These are phyloP conservation scores for Cercophora sp. DNA, from an alignment of 495 filamentous ascomycete species.

Conservation along the genomic window DNA sequence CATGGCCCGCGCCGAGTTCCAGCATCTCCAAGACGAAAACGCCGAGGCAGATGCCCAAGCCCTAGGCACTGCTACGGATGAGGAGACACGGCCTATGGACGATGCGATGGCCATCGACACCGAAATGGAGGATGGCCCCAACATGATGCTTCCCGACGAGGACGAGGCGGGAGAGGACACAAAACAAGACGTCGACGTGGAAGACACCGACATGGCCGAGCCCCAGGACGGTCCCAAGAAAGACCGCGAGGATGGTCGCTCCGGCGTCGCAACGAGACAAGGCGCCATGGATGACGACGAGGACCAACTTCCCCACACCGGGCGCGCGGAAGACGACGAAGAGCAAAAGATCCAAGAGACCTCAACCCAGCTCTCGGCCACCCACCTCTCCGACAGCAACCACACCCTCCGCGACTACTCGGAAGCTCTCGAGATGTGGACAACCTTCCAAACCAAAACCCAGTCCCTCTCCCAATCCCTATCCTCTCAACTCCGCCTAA, in stretches of 20 bases:
- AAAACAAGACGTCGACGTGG: slow-evolving; percentile 38
- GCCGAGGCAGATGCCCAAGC: slow-evolving; percentile 81
- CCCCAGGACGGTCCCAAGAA: slow-evolving; percentile 41
- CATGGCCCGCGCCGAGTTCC: slow-evolving; percentile 62
- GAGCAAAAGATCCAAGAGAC: slow-evolving; percentile 66
- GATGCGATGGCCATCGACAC: slow-evolving; percentile 79
- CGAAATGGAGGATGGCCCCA: slow-evolving; percentile 55
- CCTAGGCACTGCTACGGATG: slow-evolving; percentile 79
- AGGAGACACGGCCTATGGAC: slow-evolving; percentile 77
- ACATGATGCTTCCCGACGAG: slow-evolving; percentile 50
- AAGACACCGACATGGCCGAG: slow-evolving; percentile 36
- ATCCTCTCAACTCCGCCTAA: slow-evolving; percentile 90
- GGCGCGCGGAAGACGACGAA: slow-evolving; percentile 22
- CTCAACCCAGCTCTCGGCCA: slow-evolving; percentile 67
- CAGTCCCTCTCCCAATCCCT: slow-evolving; percentile 80
- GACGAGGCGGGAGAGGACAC: slow-evolving; percentile 49
- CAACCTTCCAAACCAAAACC: slow-evolving; percentile 74
- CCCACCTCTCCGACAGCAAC: slow-evolving; percentile 55
- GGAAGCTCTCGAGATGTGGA: slow-evolving; percentile 79
- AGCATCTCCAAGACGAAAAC: slow-evolving; percentile 83
- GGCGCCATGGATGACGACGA: slow-evolving; percentile 40
- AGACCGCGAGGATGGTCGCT: slow-evolving; percentile 36
- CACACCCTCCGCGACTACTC: slow-evolving; percentile 35
- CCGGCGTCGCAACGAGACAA: slow-evolving; percentile 47
- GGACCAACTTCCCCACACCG: slow-evolving; percentile 15